These are phyloP conservation scores for carrot (Daucus carota) DNA, from an alignment of 129 eudicot species.

Conservation along the genomic window DH1_v3.0 NC_030382.2:46525501-46526000, in stretches of 20 bases:
- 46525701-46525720: not conserved
- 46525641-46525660: constrained; percentile 7
- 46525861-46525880: not conserved
- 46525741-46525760: not conserved
- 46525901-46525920: not conserved
- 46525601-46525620: not conserved
- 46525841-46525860: no score
- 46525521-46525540: not conserved
- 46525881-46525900: not conserved
- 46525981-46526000: not conserved
- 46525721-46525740: not conserved
- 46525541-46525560: not conserved
- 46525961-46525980: not conserved
- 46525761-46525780: not conserved
- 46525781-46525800: not conserved
- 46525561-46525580: not conserved
- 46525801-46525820: no score
- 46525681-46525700: not conserved
- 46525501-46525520: not conserved
- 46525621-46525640: constrained; percentile 18
- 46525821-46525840: no score
- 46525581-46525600: no score
- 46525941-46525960: not conserved
- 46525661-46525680: not conserved
- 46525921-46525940: not conserved